Conservation (phyloP, 2,329 filamentous ascomycete species). For the Cercospora sp. region DNA sequence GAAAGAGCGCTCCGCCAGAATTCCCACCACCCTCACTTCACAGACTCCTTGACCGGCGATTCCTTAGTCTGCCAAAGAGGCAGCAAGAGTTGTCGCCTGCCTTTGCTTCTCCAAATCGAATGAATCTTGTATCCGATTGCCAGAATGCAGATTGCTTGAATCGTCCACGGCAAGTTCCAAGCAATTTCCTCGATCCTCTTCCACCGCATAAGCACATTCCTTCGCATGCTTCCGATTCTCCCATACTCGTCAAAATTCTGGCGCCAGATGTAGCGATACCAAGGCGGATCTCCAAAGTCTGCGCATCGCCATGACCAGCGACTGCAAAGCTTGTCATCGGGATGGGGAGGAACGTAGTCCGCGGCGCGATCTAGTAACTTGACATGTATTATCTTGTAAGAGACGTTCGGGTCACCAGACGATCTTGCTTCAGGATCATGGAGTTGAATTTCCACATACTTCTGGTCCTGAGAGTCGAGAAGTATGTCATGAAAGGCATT, state of each 20-base stretch:
- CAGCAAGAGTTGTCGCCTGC: not conserved
- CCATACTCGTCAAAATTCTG: slow-evolving; percentile 20
- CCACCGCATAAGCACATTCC: slow-evolving; percentile 8
- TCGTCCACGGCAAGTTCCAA: not conserved
- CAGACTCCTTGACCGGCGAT: not conserved
- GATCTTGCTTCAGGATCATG: not conserved
- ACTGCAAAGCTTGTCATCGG: slow-evolving; percentile 14
- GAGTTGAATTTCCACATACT: slow-evolving; percentile 7
- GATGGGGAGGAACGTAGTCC: slow-evolving; percentile 12
- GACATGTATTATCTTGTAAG: slow-evolving; percentile 5
- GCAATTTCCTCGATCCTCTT: not conserved
- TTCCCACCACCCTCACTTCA: not conserved
- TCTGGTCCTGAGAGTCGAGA: slow-evolving; percentile 14
- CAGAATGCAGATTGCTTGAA: not conserved
- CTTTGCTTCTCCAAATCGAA: not conserved
- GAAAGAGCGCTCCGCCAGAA: not conserved
- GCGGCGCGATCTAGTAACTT: not conserved
- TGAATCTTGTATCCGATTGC: not conserved
- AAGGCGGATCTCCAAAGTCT: slow-evolving; percentile 22
- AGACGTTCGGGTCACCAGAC: slow-evolving; percentile 3
- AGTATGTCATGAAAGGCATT: not conserved
- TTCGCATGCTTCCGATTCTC: slow-evolving; percentile 16
- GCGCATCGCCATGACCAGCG: slow-evolving; percentile 21
- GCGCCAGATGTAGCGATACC: slow-evolving; percentile 21
- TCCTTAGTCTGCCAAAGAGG: not conserved